Evolutionary conservation across 108 stramenopile genomes (phyloP).

Genomic region (Nitzschia inconspicua): DNA sequence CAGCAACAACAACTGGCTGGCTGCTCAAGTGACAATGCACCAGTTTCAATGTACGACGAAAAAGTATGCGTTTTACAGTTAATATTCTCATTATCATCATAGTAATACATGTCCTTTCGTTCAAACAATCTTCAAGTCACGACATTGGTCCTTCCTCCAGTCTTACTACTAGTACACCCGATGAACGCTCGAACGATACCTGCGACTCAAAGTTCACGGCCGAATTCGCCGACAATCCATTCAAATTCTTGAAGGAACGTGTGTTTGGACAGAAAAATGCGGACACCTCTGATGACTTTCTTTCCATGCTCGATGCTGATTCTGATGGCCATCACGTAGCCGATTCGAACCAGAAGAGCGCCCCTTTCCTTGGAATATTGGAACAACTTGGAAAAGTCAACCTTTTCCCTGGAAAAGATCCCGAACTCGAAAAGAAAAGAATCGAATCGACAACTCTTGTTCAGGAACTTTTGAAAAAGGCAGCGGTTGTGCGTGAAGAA

Average conservation of each 20-base stretch:
- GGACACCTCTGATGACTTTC: neutral
- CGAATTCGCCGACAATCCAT: neutral
- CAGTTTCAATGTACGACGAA: too few species aligned
- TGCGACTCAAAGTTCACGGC: too few species aligned
- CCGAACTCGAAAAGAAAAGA: neutral
- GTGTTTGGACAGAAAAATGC: neutral
- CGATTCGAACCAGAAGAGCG: neutral
- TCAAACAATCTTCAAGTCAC: neutral
- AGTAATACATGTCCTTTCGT: neutral
- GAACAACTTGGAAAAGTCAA: neutral
- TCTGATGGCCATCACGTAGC: neutral
- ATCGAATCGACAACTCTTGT: neutral
- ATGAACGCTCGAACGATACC: neutral
- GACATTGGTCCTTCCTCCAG: neutral
- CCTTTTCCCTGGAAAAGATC: too few species aligned
- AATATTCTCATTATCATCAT: neutral
- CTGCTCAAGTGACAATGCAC: too few species aligned
- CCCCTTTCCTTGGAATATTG: neutral
- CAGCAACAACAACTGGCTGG: too few species aligned
- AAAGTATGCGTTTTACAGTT: neutral
- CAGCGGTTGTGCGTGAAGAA: slow-evolving; percentile 1
- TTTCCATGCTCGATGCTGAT: neutral
- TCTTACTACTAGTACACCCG: neutral
- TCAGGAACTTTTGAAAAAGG: neutral
- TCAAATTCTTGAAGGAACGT: neutral